These are phyloP conservation scores for Sarocladium oryzae DNA, from an alignment of 2,329 filamentous ascomycete genomes.

Conservation along the genomic window DNA sequence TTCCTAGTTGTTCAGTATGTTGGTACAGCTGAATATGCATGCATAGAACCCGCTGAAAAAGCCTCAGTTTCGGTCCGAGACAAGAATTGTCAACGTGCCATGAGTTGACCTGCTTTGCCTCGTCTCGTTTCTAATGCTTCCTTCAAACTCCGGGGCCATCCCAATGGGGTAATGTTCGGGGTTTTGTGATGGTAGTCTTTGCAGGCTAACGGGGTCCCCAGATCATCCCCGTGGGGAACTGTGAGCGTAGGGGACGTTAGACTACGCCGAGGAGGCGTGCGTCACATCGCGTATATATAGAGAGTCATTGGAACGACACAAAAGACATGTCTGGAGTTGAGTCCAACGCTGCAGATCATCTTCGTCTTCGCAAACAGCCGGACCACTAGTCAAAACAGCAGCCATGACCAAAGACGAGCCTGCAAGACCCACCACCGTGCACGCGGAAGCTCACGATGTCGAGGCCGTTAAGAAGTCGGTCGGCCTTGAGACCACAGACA, in stretches of 20 bases:
- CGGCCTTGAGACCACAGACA: conserved; percentile 1
- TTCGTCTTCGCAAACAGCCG: neutral
- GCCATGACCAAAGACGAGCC: conserved; percentile 6
- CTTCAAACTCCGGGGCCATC: neutral
- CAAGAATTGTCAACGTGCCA: neutral
- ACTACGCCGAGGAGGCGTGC: too few relatives aligned
- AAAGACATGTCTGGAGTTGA: neutral
- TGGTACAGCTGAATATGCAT: too few relatives aligned
- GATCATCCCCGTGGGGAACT: conserved; percentile 4
- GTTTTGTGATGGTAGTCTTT: neutral
- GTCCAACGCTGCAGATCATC: conserved; percentile 1
- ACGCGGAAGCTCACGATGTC: neutral
- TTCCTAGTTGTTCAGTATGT: too few relatives aligned
- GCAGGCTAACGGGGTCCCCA: neutral
- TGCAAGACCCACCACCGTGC: conserved; percentile 2
- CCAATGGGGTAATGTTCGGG: conserved; percentile 9
- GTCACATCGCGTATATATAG: neutral
- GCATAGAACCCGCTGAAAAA: neutral
- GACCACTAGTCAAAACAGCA: too few relatives aligned
- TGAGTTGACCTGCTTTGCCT: neutral
- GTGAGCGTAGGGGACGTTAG: neutral
- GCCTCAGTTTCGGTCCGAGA: conserved; percentile 1
- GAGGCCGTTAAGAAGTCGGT: conserved; percentile 4
- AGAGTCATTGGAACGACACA: neutral
- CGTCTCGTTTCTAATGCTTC: neutral